phyloP scores from a whole-genome alignment of 305 asterid genomes.

The Vinca major region DNA sequence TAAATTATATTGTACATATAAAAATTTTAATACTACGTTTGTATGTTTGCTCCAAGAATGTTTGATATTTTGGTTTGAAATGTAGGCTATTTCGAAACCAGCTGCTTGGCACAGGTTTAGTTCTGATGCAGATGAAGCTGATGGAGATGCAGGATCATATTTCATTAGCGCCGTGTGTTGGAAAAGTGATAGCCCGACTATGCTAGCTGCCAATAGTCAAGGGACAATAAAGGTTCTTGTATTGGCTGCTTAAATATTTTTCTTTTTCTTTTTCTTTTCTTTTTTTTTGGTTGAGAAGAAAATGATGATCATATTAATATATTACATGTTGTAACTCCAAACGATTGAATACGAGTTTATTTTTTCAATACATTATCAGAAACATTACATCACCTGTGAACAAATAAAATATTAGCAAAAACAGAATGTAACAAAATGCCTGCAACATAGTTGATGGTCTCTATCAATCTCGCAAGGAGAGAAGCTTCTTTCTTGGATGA shows the following conservation, averaged over 20 bases:
- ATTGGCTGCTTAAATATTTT: conserved; percentile 31
- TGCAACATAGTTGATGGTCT: no score
- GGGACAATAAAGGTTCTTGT: conserved; percentile 80
- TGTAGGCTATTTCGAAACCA: conserved; percentile 68
- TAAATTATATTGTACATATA: no score
- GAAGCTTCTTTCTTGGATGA: no score
- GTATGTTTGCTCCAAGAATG: background rate
- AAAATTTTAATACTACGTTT: background rate
- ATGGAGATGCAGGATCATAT: conserved; percentile 48
- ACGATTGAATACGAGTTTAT: no score
- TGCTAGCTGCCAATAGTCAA: conserved; percentile 73
- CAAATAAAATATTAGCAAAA: no score
- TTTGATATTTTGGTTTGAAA: conserved; percentile 6
- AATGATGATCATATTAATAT: no score
- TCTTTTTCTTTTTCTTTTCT: background rate
- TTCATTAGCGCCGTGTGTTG: conserved; percentile 90
- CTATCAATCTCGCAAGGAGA: no score
- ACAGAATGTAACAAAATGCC: no score
- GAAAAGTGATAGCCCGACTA: conserved; percentile 74
- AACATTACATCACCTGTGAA: no score
- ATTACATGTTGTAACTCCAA: no score
- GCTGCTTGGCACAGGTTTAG: conserved; percentile 63
- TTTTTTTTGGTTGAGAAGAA: no score
- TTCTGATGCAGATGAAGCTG: conserved; percentile 40
- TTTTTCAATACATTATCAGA: no score